Conservation (phyloP, 2,329 filamentous ascomycete species). For the Macroventuria anomochaeta region DNA sequence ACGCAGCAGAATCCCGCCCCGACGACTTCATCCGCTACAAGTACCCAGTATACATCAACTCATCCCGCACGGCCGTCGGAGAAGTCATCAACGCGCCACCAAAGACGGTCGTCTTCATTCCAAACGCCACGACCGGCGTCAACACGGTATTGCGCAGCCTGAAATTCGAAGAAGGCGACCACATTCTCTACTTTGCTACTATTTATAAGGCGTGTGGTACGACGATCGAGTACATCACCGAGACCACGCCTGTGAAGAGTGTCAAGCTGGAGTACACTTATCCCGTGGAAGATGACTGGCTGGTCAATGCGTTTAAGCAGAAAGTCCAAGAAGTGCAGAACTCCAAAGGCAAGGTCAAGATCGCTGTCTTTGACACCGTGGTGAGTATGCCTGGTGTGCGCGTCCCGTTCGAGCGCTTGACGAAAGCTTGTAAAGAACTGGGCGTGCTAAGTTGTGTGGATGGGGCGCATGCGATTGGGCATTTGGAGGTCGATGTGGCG, state of each 20-base stretch:
- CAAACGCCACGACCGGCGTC: constrained; percentile 79
- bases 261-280: constrained; percentile 68
- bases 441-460: constrained; percentile 78
- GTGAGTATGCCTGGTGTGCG: constrained; percentile 78
- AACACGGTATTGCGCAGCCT: constrained; percentile 84
- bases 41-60: constrained; percentile 67
- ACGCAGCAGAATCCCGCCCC: constrained; percentile 69
- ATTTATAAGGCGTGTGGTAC: constrained; percentile 81
- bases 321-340: constrained; percentile 61
- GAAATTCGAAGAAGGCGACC: constrained; percentile 71
- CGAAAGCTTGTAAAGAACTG: constrained; percentile 67
- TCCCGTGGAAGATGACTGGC: constrained; percentile 72
- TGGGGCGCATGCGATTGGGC: constrained; percentile 83
- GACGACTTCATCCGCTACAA: constrained; percentile 79
- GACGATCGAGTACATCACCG: constrained; percentile 73
- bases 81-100: constrained; percentile 68
- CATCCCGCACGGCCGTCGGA: constrained; percentile 66
- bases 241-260: constrained; percentile 62
- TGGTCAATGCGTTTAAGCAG: constrained; percentile 67
- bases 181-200: constrained; percentile 78
- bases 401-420: constrained; percentile 77
- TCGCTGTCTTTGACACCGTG: constrained; percentile 82
- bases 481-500: constrained; percentile 73
- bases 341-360: constrained; percentile 66
- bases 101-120: constrained; percentile 75